Base-by-base conservation (phyloP, 202 grass and related monocot genomes). In the Carex arenaria region DNA sequence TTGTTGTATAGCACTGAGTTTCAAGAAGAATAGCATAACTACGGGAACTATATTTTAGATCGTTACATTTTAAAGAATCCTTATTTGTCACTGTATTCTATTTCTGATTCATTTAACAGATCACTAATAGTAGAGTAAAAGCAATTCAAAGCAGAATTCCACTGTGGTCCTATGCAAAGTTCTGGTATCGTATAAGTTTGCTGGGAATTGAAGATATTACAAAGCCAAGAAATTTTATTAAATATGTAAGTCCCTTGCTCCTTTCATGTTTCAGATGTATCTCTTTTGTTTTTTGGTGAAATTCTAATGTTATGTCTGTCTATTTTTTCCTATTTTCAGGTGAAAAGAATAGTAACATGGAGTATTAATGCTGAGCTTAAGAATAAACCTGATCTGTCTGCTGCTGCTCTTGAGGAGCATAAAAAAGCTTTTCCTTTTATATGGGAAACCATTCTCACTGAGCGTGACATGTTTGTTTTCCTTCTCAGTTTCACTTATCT, bases 391-490 rank as follows among this genome's bases (percentile, higher is more conserved):
- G 94, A 97, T 78, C 91, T 97, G 88, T 83, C 93, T 63, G 90
- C 94, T 76, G 86, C 87, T 70, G 91, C 93, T 12, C 91, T 97
- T 92, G 91, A 97, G 91, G 94, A 97, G 86, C 91, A 93, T 89
- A 94, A 91, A 34, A 97, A 94, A 88, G 91, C 82, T 43, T 97
- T 97, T 72, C 94, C 94, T 84, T 93, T 73, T 82, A 77, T 97
- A 61, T 93, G 93, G 84, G 89, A 93, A 70, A 93, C 91, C 30
- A 91, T 97, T 90, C 82, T 97, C 64, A 91, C 91, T 79, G 94
- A 97, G 73, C 91, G 94, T 23, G 94, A 97, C 76, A 47, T 97
- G 94, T 97, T 77, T 90, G 94, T 86, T 85, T 49, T 71, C 83
- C 88, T 3, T 64, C 11, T 23, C 10, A 26, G 31, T 64, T 64